Conservation (phyloP, 257 asterid genomes). For the Solanum dulcamara region DNA sequence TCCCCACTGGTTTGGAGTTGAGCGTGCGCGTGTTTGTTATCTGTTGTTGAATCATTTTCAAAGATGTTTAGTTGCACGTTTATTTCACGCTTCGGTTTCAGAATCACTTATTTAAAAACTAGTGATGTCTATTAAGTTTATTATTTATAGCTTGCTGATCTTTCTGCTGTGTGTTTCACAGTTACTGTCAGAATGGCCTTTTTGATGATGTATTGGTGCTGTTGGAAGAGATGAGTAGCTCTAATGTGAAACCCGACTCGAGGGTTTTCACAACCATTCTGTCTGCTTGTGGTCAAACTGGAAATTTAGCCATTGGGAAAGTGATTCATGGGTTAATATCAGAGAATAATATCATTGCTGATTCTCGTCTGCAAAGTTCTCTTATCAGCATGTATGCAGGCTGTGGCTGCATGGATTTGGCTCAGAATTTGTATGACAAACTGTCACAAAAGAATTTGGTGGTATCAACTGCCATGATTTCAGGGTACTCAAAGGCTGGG, state of each 20-base stretch:
- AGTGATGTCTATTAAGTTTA: background rate
- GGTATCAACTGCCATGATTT: conserved; percentile 60
- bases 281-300: conserved; percentile 42
- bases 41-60: background rate
- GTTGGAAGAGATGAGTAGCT: conserved; percentile 53
- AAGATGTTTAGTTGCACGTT: background rate
- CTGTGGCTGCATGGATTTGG: conserved; percentile 55
- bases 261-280: conserved; percentile 47
- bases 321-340: conserved; percentile 30
- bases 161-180: conserved; percentile 14
- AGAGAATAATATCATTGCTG: conserved; percentile 22
- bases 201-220: conserved; percentile 41
- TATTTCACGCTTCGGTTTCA: background rate
- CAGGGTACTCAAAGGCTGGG: conserved; percentile 52
- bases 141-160: conserved; percentile 1
- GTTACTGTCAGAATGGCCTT: conserved; percentile 54
- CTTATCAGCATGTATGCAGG: conserved; percentile 56
- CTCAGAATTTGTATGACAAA: conserved; percentile 44
- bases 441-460: conserved; percentile 36
- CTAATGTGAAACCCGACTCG: conserved; percentile 32
- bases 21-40: background rate
- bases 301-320: conserved; percentile 43
- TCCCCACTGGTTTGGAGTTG: background rate
- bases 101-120: background rate
- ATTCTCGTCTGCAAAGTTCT: conserved; percentile 47